Percentiles rank a stretch among this genome's conserved stretches.
phyloP scores from a whole-genome alignment of 257 asterid genomes.

The Primulina tabacum region DNA sequence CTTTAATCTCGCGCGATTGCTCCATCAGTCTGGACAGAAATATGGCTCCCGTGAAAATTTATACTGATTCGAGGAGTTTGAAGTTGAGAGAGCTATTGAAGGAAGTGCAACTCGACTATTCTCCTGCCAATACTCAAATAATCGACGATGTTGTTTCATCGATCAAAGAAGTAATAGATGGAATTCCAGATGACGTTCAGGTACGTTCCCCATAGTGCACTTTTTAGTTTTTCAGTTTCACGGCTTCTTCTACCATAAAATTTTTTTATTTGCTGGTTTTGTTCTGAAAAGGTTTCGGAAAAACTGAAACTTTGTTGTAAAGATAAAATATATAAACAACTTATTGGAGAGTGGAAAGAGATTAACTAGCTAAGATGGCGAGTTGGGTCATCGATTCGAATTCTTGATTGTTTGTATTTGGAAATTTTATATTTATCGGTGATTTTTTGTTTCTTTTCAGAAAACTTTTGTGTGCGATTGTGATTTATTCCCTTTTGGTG shows the following conservation, averaged over 20 bases:
- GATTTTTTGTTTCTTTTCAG: no score
- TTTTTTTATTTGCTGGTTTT: not conserved
- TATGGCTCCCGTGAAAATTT: no score
- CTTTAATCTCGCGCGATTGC: no score
- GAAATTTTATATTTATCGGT: no score
- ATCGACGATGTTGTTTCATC: conserved; percentile 55
- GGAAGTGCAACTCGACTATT: conserved; percentile 72
- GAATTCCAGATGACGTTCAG: conserved; percentile 58
- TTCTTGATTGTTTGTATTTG: no score
- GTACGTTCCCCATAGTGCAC: conserved; percentile 28
- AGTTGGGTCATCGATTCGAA: no score
- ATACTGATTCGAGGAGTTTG: conserved; percentile 44
- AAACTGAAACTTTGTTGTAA: not conserved
- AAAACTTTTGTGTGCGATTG: no score
- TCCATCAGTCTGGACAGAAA: no score
- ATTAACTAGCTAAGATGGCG: not conserved
- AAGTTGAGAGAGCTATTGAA: conserved; percentile 64
- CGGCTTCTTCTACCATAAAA: not conserved
- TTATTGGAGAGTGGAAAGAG: not conserved
- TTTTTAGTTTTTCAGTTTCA: not conserved
- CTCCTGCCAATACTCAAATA: conserved; percentile 42
- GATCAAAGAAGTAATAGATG: conserved; percentile 50
- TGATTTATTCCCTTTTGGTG: not conserved
- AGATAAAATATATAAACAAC: not conserved
- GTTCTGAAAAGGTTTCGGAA: not conserved